Evolutionary conservation across 1,284 basidiomycete species (phyloP), one percentile per base, ranked within the genome.

Genomic region (Ceratobasidium sp.): DNA sequence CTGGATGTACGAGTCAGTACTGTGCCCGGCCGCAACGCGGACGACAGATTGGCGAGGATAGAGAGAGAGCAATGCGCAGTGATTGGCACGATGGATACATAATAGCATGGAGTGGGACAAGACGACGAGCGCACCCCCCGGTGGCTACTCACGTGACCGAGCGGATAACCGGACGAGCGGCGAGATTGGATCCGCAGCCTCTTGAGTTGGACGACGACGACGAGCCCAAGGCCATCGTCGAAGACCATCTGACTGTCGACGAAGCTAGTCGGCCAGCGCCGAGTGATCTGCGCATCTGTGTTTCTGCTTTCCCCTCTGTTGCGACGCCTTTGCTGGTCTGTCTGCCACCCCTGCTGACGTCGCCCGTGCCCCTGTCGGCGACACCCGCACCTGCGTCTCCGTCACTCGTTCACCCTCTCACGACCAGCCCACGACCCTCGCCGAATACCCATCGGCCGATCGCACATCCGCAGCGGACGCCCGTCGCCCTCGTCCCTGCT

Each of bases 211-310:
- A 67, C 64, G 64, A 67, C 64, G 64, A 55, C 43, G 46, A 48
- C 43, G 55, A 58, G 28, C 55, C 46, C 23, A n/a, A 12, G 45
- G 32, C 18, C 64, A 50, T 53, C 64, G 48, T 67, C 55, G 55
- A 58, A 58, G 32, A 36, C 32, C 55, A 36, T 53, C 50, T 45
- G 34, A 43, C 14, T 36, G 64, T 67, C 64, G 64, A 67, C 64
- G 23, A 55, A 41, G 34, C 50, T 67, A 64, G 64, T 67, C 64
- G 64, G 64, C 64, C 64, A 67, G 64, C 64, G 64, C 64, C 64
- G 64, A 67, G 64, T 67, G 32, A 67, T 67, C 64, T 67, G 64
- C 64, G 64, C 64, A 67, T 43, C 36, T 39, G 39, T 53, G 26
- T 53, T 28, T 53, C 23, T 39, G 6, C 36, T 39, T n/a, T 58